Base-by-base conservation (phyloP, 1,139 yeast genomes). In the Zygosaccharomyces pseudobailii region DNA sequence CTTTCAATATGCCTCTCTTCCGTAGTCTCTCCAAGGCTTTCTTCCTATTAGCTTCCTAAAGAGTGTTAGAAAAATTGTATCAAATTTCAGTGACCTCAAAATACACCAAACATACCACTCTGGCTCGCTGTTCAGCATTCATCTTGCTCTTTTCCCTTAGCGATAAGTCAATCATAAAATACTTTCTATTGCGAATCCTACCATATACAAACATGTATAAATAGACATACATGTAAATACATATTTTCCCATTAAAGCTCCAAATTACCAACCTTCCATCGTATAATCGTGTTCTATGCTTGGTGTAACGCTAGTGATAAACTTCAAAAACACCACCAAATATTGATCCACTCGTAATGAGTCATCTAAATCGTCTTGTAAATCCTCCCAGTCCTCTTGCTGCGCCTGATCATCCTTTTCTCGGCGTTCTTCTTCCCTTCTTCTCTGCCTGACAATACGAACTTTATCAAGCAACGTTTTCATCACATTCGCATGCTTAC, bases 251-350 rank as follows among this genome's bases (percentile, higher is more conserved):
- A 40, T 23, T 40, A 38, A 38, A 19, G 6, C 27, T 13, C 28
- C 21, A 33, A 41, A 41, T 66, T 66, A 82, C 61, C 84, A 73
- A 3, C 88, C 92, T 65, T 88, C 90, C 96, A 90, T 92, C 34
- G 97, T 90, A 65, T 89, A 89, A 62, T 92, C 98, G 67, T 90
- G 94, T 67, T 90, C 96, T 48, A 92, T 89, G 9, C 97, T 96
- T 0, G 99, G 99, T 2, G 96, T 90, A 10, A 94, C 97, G 70
- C 97, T 87, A 10, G 97, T 87, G 48, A 92, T 90, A 61, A 92
- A 92, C 68, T 94, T 94, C 60, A 92, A 75, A 64, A 92, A 92
- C 9, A 90, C 84, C 35, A 92, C 76, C 57, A 92, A 71, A 63
- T 92, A 92, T 62, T 89, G 97, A 65, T 92, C 98, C 1, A 85